Evolutionary conservation across 441 rosid species (phyloP).

Genomic region (Gossypium lobatum): DNA sequence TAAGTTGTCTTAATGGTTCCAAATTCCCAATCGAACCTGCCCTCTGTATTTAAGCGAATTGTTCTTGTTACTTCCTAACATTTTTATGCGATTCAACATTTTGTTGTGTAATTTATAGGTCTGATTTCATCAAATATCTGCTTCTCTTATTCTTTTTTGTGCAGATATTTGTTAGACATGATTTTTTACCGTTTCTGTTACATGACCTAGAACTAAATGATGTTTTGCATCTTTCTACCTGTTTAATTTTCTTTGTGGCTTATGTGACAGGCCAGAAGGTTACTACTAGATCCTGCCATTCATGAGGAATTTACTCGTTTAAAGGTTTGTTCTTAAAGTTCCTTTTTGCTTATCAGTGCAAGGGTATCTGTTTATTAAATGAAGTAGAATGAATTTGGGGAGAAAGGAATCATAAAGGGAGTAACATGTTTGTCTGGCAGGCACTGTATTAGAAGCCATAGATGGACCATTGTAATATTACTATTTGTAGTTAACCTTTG

Average conservation of each 20-base stretch:
- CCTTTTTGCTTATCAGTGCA: not conserved
- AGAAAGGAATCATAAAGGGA: constrained; percentile 1
- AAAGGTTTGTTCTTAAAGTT: constrained; percentile 53
- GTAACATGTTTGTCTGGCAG: not conserved
- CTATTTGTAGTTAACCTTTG: not conserved
- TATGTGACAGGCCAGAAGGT: constrained; percentile 73
- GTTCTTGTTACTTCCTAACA: not conserved
- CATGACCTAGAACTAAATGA: not conserved
- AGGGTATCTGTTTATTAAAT: not conserved
- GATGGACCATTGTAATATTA: not conserved
- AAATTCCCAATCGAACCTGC: not conserved
- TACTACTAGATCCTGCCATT: constrained; percentile 90
- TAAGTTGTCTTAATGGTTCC: not conserved
- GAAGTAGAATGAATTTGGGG: constrained; percentile 4
- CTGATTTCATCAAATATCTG: constrained; percentile 5
- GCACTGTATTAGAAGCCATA: not conserved
- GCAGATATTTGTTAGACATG: not conserved
- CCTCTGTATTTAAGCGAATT: not conserved
- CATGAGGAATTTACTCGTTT: constrained; percentile 92
- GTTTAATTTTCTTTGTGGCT: constrained; percentile 16
- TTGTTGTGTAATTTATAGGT: not conserved
- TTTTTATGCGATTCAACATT: not conserved
- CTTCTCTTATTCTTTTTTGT: not conserved
- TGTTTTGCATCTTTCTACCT: not conserved
- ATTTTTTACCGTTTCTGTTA: not conserved